Percentiles rank a stretch among this genome's conserved stretches.
Conservation (phyloP, 208 protist genomes). For the Acanthamoeba sp. region DNA sequence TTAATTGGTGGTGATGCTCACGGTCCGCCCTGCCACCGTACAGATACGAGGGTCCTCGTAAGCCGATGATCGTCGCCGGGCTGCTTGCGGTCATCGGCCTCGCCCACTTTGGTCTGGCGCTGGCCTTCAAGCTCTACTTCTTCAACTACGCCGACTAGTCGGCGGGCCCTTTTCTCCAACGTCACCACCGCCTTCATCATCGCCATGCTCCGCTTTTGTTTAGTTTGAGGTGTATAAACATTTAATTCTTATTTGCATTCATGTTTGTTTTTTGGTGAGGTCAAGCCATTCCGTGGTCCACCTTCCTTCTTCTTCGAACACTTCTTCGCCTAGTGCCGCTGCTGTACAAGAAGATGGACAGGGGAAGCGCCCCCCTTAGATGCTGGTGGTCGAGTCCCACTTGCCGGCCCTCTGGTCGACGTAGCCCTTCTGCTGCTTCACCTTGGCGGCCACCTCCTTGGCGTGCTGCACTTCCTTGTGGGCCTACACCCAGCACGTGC, state of each 20-base stretch:
- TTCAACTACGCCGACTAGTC: conserved; percentile 26
- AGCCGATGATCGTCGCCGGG: conserved; percentile 26
- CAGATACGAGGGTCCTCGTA: conserved; percentile 19
- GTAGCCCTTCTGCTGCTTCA: conserved; percentile 33
- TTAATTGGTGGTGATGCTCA: background rate
- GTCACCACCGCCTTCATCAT: no score
- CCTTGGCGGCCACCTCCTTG: conserved; percentile 32
- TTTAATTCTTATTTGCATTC: background rate
- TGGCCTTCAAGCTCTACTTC: conserved; percentile 71
- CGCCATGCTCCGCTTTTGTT: no score
- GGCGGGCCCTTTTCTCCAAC: background rate
- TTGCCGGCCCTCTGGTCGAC: background rate
- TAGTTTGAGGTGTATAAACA: conserved; percentile 1
- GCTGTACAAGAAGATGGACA: background rate
- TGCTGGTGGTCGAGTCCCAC: background rate
- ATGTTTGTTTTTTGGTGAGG: background rate
- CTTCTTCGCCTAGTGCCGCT: background rate
- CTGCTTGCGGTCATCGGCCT: conserved; percentile 46
- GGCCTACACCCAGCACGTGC: conserved; percentile 12
- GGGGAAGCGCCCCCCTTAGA: background rate
- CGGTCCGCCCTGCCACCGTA: background rate
- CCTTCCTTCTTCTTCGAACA: background rate
- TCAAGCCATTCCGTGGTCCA: background rate
- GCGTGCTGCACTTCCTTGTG: conserved; percentile 9
- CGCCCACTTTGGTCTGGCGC: conserved; percentile 30